These are phyloP conservation scores for Acidiella bohemica DNA, from an alignment of 495 filamentous ascomycete species.

Conservation along the genomic window DNA sequence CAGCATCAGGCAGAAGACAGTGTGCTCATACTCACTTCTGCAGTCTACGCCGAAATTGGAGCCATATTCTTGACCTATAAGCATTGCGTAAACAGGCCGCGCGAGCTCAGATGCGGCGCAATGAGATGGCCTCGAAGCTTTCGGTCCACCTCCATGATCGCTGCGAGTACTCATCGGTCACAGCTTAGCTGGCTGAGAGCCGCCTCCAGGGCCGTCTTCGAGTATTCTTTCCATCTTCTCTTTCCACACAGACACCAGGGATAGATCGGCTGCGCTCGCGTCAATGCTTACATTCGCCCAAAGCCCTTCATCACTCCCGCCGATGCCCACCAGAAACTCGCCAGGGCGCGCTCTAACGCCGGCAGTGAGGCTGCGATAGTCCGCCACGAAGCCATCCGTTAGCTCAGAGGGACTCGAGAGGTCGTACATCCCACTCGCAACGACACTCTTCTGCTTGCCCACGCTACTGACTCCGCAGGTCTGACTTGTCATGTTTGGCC, in stretches of 20 bases:
- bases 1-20: no score
- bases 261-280: slow-evolving; percentile 9
- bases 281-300: slow-evolving; percentile 14
- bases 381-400: slow-evolving; percentile 15
- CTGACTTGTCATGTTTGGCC: slow-evolving; percentile 16
- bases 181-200: no score
- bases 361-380: slow-evolving; percentile 9
- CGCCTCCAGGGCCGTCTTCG: slow-evolving; percentile 14
- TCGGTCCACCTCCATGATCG: no score
- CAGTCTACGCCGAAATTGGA: no score
- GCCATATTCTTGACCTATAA: no score
- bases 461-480: slow-evolving; percentile 29
- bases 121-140: no score
- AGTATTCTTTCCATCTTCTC: slow-evolving; percentile 22
- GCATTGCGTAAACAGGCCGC: no score
- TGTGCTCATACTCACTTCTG: no score
- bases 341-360: slow-evolving; percentile 25
- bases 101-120: no score
- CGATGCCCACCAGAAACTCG: slow-evolving; percentile 27
- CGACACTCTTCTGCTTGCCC: slow-evolving; percentile 19
- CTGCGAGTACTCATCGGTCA: no score
- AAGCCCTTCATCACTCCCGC: slow-evolving; percentile 19
- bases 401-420: neutral
- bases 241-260: slow-evolving; percentile 21
- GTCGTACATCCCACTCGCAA: slow-evolving; percentile 19